Base-by-base conservation (phyloP, 2,329 filamentous ascomycete genomes). In the Chrysosporium keratinophilum region DNA sequence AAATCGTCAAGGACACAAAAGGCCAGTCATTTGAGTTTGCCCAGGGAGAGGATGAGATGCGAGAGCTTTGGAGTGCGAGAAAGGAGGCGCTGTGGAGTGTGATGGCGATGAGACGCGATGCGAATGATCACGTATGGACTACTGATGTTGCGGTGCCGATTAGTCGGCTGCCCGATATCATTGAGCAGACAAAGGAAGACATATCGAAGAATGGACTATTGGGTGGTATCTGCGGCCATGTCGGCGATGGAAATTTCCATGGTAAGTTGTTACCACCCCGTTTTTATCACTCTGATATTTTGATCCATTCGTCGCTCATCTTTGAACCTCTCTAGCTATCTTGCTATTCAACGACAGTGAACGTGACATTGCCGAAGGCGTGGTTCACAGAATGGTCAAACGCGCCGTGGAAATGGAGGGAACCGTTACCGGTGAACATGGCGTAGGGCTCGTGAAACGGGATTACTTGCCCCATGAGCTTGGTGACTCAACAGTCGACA, bases 141-240 rank as follows among this genome's bases (percentile, higher is more conserved):
- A 91, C 86, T 0, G 87, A 91, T 64, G 86, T 90, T 17, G 86
- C 86, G 0, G 87, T 90, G 0, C 86, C 86, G 0, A 81, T 90
- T 46, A 86, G 81, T 14, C 74, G 76, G 39, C 70, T 91, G 57
- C 80, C 85, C 1, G 80, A 85, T 59, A 84, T 89, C 52, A 86
- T 90, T 47, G 82, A 85, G 58, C 74, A 80, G 47, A 86, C 83
- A 0, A 85, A 86, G 63, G 71, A 79, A 19, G 78, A 85, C 59
- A 82, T 87, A 43, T 74, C 71, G 7, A 74, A 77, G 59, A 80
- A 81, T 31, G 82, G 82, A 0, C 69, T 89, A 1, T 73, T 82
- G 39, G 81, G 76, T 19, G 79, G 77, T 40, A 85, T 87, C n/a
- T 76, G 85, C 20, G 84, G 84, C 0, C 84, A 88, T 64, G 84